These are phyloP conservation scores for Trichoderma lentiforme DNA, from an alignment of 2,329 filamentous ascomycete genomes.

Conservation along the genomic window DNA sequence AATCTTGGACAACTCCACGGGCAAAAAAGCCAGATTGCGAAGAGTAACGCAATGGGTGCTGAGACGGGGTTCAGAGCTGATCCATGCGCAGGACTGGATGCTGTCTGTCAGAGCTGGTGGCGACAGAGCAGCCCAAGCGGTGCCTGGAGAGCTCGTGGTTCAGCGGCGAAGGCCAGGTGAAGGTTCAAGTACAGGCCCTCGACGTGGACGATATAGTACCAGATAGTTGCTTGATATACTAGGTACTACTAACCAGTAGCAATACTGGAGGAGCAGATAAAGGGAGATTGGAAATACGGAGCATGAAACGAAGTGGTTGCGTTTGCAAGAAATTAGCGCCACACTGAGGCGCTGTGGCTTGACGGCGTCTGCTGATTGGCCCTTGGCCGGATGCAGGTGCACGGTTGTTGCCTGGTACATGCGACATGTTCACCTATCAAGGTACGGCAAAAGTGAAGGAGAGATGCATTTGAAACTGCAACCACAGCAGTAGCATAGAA, in stretches of 20 bases:
- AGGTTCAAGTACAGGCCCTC: background rate
- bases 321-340: conserved; percentile 8
- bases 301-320: conserved; percentile 16
- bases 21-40: background rate
- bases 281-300: conserved; percentile 19
- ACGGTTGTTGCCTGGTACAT: background rate
- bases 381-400: background rate
- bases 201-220: background rate
- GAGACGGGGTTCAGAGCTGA: background rate
- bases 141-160: conserved; percentile 1
- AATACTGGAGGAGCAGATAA: background rate
- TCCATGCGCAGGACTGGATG: conserved; percentile 9
- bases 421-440: background rate
- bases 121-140: conserved; percentile 2
- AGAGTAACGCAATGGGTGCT: background rate
- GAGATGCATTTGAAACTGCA: background rate
- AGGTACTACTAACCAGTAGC: background rate
- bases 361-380: background rate
- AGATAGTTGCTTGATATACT: background rate
- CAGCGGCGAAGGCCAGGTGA: background rate
- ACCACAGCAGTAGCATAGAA: background rate
- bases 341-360: conserved; percentile 19
- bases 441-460: background rate
- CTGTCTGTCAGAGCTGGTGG: background rate
- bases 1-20: background rate